Evolutionary conservation across 768 basidiomycete genomes (phyloP).

Genomic region (Tubosaeta sp.): DNA sequence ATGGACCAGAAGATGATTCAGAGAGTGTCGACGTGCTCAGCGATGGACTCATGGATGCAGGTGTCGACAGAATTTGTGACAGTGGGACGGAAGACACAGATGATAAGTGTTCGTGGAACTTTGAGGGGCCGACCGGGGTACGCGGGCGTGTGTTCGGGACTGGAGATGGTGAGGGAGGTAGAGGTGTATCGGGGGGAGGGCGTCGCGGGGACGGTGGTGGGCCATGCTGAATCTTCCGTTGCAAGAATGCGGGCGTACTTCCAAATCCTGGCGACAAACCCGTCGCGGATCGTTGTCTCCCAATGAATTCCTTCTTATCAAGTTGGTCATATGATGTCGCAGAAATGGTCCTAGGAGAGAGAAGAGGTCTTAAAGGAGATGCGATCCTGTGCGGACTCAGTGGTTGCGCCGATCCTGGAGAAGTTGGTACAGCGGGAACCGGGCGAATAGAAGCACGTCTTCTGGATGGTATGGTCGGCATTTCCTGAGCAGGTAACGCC

Average conservation of each 20-base stretch:
- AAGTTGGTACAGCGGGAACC: conserved; percentile 11
- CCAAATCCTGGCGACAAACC: conserved; percentile 5
- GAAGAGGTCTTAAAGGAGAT: conserved; percentile 22
- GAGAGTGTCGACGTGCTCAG: conserved; percentile 23
- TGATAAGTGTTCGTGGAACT: conserved; percentile 33
- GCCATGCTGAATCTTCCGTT: conserved; percentile 26
- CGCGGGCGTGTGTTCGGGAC: conserved; percentile 1
- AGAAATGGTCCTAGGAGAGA: conserved; percentile 13
- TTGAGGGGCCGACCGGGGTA: conserved; percentile 18
- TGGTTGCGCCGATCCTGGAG: conserved; percentile 10
- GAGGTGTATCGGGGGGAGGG: conserved; percentile 26
- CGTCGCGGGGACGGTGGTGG: conserved; percentile 23
- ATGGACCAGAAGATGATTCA: conserved; percentile 28
- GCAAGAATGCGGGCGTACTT: conserved; percentile 24
- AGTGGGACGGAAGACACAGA: conserved; percentile 24
- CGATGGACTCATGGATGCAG: conserved; percentile 12
- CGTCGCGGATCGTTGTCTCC: conserved; percentile 16
- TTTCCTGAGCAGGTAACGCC: not conserved
- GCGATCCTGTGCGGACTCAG: conserved; percentile 10
- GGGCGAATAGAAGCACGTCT: conserved; percentile 13
- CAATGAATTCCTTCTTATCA: conserved; percentile 1
- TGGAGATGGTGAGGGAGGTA: conserved; percentile 25
- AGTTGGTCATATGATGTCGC: conserved; percentile 4
- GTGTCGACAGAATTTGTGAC: conserved; percentile 10
- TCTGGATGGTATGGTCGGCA: conserved; percentile 4